A percentile compares a stretch with the other conserved stretches of the same genome.
Conservation (phyloP, 306 rosid species). For the Acacia melanoxylon region DNA sequence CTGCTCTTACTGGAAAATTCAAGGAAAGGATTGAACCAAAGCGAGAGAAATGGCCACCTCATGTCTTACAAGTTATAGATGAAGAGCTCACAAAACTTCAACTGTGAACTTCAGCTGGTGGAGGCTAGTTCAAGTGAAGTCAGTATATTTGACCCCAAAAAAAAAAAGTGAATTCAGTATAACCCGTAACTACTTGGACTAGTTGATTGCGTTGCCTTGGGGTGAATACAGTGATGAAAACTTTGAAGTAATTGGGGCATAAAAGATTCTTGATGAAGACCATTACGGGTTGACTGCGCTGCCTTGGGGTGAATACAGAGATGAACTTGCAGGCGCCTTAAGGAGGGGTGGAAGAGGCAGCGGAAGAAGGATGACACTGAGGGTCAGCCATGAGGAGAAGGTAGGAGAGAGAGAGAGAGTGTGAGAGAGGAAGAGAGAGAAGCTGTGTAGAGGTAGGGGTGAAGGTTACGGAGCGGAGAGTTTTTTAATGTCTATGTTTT, state of each 20-base stretch:
- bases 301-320: too few relatives aligned
- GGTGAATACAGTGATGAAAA: constrained; percentile 98
- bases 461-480: too few relatives aligned
- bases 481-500: too few relatives aligned
- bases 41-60: constrained; percentile 87
- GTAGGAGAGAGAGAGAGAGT: too few relatives aligned
- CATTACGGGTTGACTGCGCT: constrained; percentile 95
- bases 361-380: accelerated
- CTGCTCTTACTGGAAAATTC: constrained; percentile 93
- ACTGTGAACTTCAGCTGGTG: constrained; percentile 80
- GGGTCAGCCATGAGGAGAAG: accelerated
- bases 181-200: constrained; percentile 96
- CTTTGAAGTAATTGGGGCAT: constrained; percentile 86
- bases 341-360: too few relatives aligned
- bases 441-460: too few relatives aligned
- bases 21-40: constrained; percentile 96
- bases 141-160: too few relatives aligned
- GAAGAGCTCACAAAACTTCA: constrained; percentile 97
- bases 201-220: constrained; percentile 98
- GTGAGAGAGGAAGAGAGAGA: accelerated
- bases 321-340: too few relatives aligned
- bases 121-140: constrained; percentile 98
- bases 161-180: constrained; percentile 99
- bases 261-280: constrained; percentile 95
- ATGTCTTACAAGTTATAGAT: constrained; percentile 91